Conservation (phyloP, 441 rosid species). For the Populus hybrid region DNA sequence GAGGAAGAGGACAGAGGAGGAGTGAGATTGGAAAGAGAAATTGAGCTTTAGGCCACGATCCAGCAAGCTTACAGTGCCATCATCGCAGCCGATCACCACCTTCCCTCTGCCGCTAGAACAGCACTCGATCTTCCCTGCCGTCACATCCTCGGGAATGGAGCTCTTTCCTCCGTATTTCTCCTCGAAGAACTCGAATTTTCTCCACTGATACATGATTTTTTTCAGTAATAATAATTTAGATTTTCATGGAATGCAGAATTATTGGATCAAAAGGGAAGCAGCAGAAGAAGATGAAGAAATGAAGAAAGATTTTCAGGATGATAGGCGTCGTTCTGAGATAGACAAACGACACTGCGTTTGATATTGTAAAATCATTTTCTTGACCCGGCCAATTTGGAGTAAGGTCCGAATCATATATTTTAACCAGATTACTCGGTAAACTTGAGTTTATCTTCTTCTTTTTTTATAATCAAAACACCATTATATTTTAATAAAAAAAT, state of each 20-base stretch:
- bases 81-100: slow-evolving; percentile 78
- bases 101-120: slow-evolving; percentile 97
- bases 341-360: not conserved
- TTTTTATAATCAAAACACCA: no score
- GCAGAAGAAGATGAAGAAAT: not conserved
- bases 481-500: no score
- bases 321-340: not conserved
- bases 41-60: slow-evolving; percentile 95
- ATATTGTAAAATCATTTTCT: not conserved
- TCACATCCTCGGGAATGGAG: slow-evolving; percentile 70
- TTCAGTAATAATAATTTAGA: not conserved
- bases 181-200: slow-evolving; percentile 98
- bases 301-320: not conserved
- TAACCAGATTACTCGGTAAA: no score
- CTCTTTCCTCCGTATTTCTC: slow-evolving; percentile 83
- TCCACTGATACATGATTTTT: slow-evolving; percentile 73
- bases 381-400: no score
- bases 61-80: slow-evolving; percentile 77
- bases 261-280: not conserved
- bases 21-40: slow-evolving; percentile 77
- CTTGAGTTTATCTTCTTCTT: no score
- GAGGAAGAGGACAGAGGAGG: slow-evolving; percentile 77
- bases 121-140: slow-evolving; percentile 54
- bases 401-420: no score
- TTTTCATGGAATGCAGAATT: not conserved